Percentiles rank a stretch among this genome's conserved stretches.
Conservation (phyloP, 176 grass and related monocot species). For the Luzula sylvatica region DNA sequence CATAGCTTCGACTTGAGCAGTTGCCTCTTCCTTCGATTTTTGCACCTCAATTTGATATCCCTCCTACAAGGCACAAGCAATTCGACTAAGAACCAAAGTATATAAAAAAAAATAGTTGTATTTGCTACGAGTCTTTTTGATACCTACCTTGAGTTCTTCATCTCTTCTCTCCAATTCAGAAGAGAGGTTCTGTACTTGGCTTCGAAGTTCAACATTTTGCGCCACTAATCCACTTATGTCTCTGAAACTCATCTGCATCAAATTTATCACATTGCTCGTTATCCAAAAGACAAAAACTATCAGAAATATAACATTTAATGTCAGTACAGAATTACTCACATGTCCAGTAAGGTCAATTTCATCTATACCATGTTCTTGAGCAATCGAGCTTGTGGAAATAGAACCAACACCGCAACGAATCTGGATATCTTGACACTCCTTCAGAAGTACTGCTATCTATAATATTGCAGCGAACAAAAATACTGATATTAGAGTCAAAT, state of each 20-base stretch:
- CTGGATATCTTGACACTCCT: constrained; percentile 96
- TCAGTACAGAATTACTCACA: constrained; percentile 28
- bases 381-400: constrained; percentile 24
- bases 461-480: not conserved
- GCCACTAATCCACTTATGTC: constrained; percentile 73
- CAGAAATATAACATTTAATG: not conserved
- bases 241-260: constrained; percentile 71
- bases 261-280: constrained; percentile 10
- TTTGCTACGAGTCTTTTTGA: not conserved
- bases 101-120: not conserved
- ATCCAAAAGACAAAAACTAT: constrained; percentile 1
- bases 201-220: constrained; percentile 85
- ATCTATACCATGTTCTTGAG: constrained; percentile 20
- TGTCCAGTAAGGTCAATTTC: constrained; percentile 6
- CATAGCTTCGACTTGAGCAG: constrained; percentile 70
- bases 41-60: constrained; percentile 66
- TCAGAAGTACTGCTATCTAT: constrained; percentile 77
- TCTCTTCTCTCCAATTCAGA: constrained; percentile 58
- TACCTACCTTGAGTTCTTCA: constrained; percentile 58
- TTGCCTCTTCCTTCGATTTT: constrained; percentile 44
- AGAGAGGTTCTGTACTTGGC: constrained; percentile 62
- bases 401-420: constrained; percentile 55
- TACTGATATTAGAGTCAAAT: not conserved
- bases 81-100: not conserved
- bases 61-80: constrained; percentile 38